A percentile compares a stretch with the other conserved stretches of the same genome.
Evolutionary conservation across 768 basidiomycete genomes (phyloP).

Genomic region (Amanita polypyramis): DNA sequence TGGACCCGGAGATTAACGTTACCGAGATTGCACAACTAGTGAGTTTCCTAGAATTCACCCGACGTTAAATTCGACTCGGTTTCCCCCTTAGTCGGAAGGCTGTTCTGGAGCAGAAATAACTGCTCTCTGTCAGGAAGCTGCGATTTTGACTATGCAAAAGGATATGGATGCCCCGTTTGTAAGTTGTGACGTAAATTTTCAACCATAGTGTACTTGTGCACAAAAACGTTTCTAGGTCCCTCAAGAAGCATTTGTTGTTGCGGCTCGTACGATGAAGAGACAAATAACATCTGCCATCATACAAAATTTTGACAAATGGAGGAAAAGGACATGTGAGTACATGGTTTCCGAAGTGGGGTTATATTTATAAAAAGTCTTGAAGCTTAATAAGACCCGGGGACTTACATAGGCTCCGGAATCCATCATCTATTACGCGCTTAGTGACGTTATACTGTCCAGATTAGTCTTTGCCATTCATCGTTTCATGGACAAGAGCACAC

Average conservation of each 20-base stretch:
- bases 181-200: constrained; percentile 19
- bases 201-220: neutral
- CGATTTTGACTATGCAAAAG: constrained; percentile 81
- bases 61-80: neutral
- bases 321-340: constrained; percentile 4
- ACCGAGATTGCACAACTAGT: constrained; percentile 63
- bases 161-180: constrained; percentile 74
- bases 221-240: constrained; percentile 46
- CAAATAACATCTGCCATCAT: constrained; percentile 83
- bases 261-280: constrained; percentile 58
- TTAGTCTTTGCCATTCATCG: no score
- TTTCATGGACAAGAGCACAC: no score
- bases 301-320: constrained; percentile 64
- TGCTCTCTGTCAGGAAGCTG: constrained; percentile 93
- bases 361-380: no score
- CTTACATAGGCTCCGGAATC: no score
- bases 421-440: no score
- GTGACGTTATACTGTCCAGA: no score
- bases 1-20: constrained; percentile 61
- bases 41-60: constrained; percentile 12
- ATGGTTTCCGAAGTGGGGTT: no score
- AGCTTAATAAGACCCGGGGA: no score
- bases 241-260: constrained; percentile 58
- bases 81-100: constrained; percentile 62
- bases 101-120: constrained; percentile 95